Evolutionary conservation across 257 asterid species (phyloP).

Genomic region (Solanum chiquidenum): DNA sequence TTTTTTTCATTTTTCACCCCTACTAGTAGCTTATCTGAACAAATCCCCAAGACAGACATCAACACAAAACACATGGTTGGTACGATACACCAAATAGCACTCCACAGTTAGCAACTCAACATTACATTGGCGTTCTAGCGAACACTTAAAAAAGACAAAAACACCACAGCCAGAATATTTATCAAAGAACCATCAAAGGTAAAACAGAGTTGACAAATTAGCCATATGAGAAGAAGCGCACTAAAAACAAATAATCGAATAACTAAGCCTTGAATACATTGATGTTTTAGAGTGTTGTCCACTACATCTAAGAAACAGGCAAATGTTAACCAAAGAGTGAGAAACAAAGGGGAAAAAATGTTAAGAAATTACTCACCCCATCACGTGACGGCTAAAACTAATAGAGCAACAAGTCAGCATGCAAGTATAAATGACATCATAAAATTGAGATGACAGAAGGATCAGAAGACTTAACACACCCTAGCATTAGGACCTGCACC

Average conservation of each 20-base stretch:
- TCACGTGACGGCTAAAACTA: constrained; percentile 9
- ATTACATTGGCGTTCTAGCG: not conserved
- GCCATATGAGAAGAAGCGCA: not conserved
- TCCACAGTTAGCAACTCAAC: not conserved
- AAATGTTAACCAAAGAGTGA: not conserved
- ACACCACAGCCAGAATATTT: not conserved
- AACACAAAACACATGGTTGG: not conserved
- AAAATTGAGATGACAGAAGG: constrained; percentile 16
- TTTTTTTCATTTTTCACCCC: not conserved
- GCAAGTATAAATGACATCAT: constrained; percentile 8
- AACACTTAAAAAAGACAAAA: not conserved
- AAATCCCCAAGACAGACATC: not conserved
- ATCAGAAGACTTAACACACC: constrained; percentile 44
- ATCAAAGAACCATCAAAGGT: not conserved
- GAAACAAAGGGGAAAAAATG: not conserved
- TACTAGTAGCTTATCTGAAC: not conserved
- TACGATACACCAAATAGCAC: not conserved
- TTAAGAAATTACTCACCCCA: not conserved
- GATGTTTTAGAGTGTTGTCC: not conserved
- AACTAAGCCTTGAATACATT: not conserved
- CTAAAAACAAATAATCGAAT: not conserved
- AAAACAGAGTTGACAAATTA: not conserved
- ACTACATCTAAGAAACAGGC: not conserved
- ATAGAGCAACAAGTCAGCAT: constrained; percentile 11
- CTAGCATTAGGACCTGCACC: constrained; percentile 99